These are phyloP conservation scores for Leptographium wingfieldii DNA, from an alignment of 2,329 filamentous ascomycete species.

Conservation along the genomic window DNA sequence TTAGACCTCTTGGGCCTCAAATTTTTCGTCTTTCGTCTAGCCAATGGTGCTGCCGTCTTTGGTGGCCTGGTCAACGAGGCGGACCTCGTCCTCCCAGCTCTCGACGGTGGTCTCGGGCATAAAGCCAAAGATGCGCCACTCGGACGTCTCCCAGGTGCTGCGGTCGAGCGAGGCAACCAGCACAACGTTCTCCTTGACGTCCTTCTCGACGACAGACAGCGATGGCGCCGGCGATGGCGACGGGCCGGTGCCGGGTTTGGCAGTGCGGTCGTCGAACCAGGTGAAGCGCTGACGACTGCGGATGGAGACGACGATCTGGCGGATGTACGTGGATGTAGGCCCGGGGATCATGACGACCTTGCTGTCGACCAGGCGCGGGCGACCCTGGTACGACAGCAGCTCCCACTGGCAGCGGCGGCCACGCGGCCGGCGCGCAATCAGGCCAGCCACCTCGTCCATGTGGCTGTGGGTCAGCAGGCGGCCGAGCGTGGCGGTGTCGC, in stretches of 20 bases:
- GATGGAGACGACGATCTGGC: conserved; percentile 48
- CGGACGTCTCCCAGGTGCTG: conserved; percentile 31
- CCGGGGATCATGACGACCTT: conserved; percentile 35
- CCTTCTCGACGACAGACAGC: conserved; percentile 32
- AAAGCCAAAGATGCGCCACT: conserved; percentile 57
- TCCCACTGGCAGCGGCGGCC: conserved; percentile 39
- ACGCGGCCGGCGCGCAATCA: conserved; percentile 38
- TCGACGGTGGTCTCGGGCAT: conserved; percentile 39
- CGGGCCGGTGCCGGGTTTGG: not conserved
- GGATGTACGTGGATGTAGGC: conserved; percentile 22
- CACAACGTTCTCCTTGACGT: conserved; percentile 53
- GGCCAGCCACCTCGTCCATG: conserved; percentile 34
- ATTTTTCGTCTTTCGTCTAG: too few species aligned
- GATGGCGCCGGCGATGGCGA: conserved; percentile 19
- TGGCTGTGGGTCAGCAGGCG: conserved; percentile 41
- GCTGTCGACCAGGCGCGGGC: conserved; percentile 42
- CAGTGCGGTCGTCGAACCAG: conserved; percentile 18
- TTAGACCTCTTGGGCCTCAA: too few species aligned
- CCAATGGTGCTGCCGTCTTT: not conserved
- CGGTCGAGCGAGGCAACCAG: conserved; percentile 36
- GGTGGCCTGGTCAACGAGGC: conserved; percentile 4
- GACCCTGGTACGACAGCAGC: conserved; percentile 35
- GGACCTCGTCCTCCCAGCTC: conserved; percentile 18
- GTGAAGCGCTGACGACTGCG: conserved; percentile 41
- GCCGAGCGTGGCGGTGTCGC: conserved; percentile 38